Evolutionary conservation across 2,329 filamentous ascomycete species (phyloP).

Genomic region (Penicillium sp.): DNA sequence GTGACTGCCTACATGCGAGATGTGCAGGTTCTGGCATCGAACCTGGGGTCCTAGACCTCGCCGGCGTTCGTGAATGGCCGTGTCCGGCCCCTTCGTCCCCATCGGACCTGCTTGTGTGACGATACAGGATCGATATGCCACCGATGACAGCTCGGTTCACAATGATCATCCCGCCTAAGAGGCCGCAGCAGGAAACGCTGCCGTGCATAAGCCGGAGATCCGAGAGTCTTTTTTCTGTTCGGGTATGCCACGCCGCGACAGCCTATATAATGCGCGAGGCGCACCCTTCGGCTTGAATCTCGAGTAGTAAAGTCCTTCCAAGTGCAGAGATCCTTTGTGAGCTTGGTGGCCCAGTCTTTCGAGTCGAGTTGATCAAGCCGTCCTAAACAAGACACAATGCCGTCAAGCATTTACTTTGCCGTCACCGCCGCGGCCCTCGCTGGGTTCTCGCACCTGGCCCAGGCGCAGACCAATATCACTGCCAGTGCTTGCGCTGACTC

Average conservation of each 20-base stretch:
- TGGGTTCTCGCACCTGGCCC: constrained; percentile 14
- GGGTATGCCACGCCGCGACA: background rate
- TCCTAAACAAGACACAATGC: constrained; percentile 10
- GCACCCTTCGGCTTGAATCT: background rate
- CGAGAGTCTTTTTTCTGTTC: constrained; percentile 1
- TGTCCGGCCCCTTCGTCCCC: background rate
- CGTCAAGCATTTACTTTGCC: constrained; percentile 15
- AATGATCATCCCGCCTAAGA: constrained; percentile 17
- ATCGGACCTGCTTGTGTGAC: constrained; percentile 6
- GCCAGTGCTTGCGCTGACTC: constrained; percentile 19
- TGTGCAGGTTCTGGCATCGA: constrained; percentile 11
- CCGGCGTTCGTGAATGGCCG: constrained; percentile 5
- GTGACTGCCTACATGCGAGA: constrained; percentile 20
- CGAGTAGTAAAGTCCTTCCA: background rate
- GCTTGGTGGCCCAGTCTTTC: background rate
- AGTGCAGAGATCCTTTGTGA: background rate
- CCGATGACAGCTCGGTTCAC: constrained; percentile 20
- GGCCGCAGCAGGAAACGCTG: constrained; percentile 1
- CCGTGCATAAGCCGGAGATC: constrained; percentile 10
- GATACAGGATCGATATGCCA: constrained; percentile 6
- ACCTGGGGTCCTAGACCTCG: constrained; percentile 6
- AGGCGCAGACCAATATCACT: constrained; percentile 27
- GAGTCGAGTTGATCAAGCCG: background rate
- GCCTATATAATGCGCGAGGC: constrained; percentile 5
- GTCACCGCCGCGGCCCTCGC: constrained; percentile 11